A percentile compares a stretch with the other conserved stretches of the same genome.
Conservation (phyloP, 192 early-diverging fungal species). For the Backusella psychrophila region DNA sequence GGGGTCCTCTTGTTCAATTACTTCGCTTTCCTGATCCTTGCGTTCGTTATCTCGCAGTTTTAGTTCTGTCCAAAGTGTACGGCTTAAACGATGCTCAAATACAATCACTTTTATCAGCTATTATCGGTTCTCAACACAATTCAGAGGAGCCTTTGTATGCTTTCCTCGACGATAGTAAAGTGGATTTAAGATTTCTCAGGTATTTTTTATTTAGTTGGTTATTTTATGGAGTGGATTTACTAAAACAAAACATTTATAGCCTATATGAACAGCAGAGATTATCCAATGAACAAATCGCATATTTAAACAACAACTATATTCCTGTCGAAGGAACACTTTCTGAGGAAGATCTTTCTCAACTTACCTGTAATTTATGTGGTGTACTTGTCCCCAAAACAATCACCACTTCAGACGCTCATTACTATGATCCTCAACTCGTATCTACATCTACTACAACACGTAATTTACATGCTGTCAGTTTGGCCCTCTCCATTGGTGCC, state of each 20-base stretch:
- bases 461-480: conserved; percentile 78
- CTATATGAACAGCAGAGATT: conserved; percentile 49
- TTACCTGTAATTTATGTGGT: conserved; percentile 66
- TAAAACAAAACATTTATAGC: conserved; percentile 23
- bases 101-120: conserved; percentile 11
- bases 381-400: conserved; percentile 53
- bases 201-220: conserved; percentile 14
- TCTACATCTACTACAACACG: conserved; percentile 72
- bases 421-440: conserved; percentile 52
- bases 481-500: conserved; percentile 82
- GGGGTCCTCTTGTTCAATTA: conserved; percentile 48
- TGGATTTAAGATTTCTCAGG: conserved; percentile 40
- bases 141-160: conserved; percentile 17
- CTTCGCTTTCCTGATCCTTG: conserved; percentile 37
- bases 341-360: conserved; percentile 44
- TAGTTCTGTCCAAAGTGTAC: conserved; percentile 46
- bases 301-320: conserved; percentile 41
- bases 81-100: conserved; percentile 48
- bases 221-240: not conserved
- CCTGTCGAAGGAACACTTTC: not conserved
- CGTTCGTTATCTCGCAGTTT: conserved; percentile 43
- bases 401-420: not conserved
- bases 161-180: conserved; percentile 17
- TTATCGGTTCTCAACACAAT: not conserved
- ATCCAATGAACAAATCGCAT: conserved; percentile 40